Base-by-base conservation (phyloP, 108 stramenopile genomes). In the Licmophora abbreviata region DNA sequence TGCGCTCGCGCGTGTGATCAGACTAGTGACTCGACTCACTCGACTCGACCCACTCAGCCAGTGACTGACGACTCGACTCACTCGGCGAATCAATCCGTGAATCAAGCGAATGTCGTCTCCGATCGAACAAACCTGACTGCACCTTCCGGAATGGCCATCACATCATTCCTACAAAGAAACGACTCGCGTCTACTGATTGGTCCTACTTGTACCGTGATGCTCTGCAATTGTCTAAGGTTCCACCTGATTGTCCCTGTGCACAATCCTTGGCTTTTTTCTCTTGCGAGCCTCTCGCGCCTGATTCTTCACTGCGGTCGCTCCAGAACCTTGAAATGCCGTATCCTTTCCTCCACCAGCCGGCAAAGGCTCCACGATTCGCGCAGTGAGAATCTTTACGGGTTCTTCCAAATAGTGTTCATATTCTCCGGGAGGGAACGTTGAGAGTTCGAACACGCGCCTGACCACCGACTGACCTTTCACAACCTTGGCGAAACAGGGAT, bases 401-500 rank as follows among this genome's bases (percentile, higher is more conserved):
- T 40, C 38, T 40, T 40, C 38, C 5, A 40, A 40, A 40, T 18
- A 40, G 38, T 40, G 18, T 3, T 15, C 38, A 40, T 40, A 40
- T 4, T 40, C 38, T 2, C 18, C 2, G 20, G 15, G 18, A 40
- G 15, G 18, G 5, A 18, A 40, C 20, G 20, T 20, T 18, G 3
- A 3, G 18, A 54, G 35, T 24, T 51, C 44, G 35, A 63, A 59
- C 51, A 92, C 69, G 0, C 69, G 54, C 23, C 69, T 63, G 8
- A 87, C 45, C 3, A 64, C 44, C 4, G 76, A 64, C 15, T 56
- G 51, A 7, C 83, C 85, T 17, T 69, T 44, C n/a, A 85, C 58
- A 40, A 93, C 69, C 43, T 70, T 84, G 4, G 81, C 96, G 75
- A 97, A 97, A 58, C 93, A 95, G 14, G 92, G 74, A 76, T 97